Conservation (phyloP, 257 asterid species). For the Gentiana dahurica region DNA sequence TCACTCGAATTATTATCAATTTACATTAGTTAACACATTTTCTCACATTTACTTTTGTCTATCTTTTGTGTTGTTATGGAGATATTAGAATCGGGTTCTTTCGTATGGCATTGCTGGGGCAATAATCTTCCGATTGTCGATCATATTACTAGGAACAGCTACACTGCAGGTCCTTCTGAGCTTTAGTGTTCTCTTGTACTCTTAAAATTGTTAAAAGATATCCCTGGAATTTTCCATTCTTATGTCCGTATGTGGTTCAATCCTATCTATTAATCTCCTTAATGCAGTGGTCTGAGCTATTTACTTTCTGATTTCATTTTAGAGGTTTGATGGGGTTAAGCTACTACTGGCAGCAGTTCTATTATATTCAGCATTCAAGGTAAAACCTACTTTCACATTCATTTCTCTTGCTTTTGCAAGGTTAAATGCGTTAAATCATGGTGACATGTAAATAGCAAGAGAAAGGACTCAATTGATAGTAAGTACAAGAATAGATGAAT, state of each 20-base stretch:
- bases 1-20: constrained; percentile 7
- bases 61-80: constrained; percentile 9
- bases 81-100: constrained; percentile 68
- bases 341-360: constrained; percentile 65
- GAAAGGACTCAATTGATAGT: no score
- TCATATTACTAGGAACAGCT: constrained; percentile 95
- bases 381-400: constrained; percentile 21
- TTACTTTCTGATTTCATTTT: constrained; percentile 15
- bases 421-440: no score
- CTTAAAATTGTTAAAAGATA: no score
- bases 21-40: not conserved
- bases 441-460: no score
- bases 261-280: not conserved
- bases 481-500: no score
- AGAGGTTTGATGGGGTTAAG: constrained; percentile 81
- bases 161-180: constrained; percentile 73
- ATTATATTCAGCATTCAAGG: constrained; percentile 91
- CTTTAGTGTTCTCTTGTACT: not conserved
- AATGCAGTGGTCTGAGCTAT: constrained; percentile 12
- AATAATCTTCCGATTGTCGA: constrained; percentile 57
- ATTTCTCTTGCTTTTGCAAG: no score
- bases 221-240: not conserved
- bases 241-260: constrained; percentile 1
- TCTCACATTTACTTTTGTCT: constrained; percentile 2
- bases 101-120: constrained; percentile 99